Percentiles rank a stretch among this genome's conserved stretches.
Conservation (phyloP, 208 protist genomes). For the Leptomonas pyrrhocoris region DNA sequence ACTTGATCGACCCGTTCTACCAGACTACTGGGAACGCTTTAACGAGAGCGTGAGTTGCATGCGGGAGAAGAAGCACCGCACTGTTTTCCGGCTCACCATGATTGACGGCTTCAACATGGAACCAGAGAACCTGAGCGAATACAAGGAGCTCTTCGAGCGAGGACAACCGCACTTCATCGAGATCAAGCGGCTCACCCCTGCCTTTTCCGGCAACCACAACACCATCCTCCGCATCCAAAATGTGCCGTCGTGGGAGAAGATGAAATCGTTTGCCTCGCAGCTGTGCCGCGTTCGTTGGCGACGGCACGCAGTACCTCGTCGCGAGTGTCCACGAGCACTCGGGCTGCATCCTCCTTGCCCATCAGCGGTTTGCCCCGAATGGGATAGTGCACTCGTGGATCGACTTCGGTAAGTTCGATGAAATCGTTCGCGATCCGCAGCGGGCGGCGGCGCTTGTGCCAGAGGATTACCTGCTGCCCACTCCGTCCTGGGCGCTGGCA, state of each 20-base stretch:
- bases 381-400: constrained; percentile 85
- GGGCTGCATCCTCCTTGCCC: constrained; percentile 86
- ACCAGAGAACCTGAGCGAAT: constrained; percentile 83
- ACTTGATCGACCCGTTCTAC: constrained; percentile 91
- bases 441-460: constrained; percentile 41
- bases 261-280: constrained; percentile 74
- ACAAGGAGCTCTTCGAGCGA: constrained; percentile 87
- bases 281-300: constrained; percentile 61
- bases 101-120: constrained; percentile 96
- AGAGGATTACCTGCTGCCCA: constrained; percentile 79
- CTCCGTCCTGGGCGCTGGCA: constrained; percentile 73
- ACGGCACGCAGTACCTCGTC: constrained; percentile 72
- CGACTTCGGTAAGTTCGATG: constrained; percentile 87
- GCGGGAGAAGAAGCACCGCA: constrained; percentile 87
- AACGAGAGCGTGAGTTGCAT: constrained; percentile 91
- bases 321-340: constrained; percentile 90
- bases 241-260: constrained; percentile 90
- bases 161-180: constrained; percentile 94
- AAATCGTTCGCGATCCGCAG: constrained; percentile 46
- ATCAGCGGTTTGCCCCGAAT: constrained; percentile 68
- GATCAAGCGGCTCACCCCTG: constrained; percentile 94
- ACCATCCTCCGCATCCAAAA: constrained; percentile 93
- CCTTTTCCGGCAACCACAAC: constrained; percentile 83
- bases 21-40: constrained; percentile 95
- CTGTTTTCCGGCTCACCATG: constrained; percentile 96